phyloP scores from a whole-genome alignment of 305 asterid species.

The Euphrasia arctica region DNA sequence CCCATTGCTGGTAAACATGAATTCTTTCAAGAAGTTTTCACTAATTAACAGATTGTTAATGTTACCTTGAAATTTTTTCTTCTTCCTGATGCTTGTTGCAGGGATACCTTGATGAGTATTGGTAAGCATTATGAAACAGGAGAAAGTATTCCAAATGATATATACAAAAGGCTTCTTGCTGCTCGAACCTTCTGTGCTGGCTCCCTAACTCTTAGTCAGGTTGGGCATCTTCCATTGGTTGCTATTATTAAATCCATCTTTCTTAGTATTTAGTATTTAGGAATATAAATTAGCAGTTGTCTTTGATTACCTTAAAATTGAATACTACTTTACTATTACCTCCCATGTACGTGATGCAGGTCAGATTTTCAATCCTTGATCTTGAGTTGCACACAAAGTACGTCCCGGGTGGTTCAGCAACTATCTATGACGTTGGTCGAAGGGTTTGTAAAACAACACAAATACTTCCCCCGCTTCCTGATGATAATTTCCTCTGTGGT shows the following conservation, averaged over 20 bases:
- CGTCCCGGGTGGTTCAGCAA: constrained; percentile 82
- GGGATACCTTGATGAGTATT: constrained; percentile 93
- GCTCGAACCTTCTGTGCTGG: constrained; percentile 99
- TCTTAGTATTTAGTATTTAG: neutral
- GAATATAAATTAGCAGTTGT: neutral
- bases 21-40: neutral
- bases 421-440: constrained; percentile 76
- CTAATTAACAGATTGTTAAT: constrained; percentile 8
- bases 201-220: constrained; percentile 91
- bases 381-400: constrained; percentile 84
- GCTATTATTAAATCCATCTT: no score
- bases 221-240: constrained; percentile 26
- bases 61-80: neutral
- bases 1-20: constrained; percentile 1
- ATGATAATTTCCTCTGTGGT: constrained; percentile 86
- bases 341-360: constrained; percentile 46
- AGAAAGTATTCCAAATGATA: constrained; percentile 83
- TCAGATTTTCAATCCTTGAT: constrained; percentile 78
- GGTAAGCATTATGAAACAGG: constrained; percentile 98
- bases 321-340: constrained; percentile 5
- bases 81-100: constrained; percentile 34
- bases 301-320: no score
- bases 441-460: constrained; percentile 76
- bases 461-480: constrained; percentile 85
- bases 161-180: constrained; percentile 92